A percentile compares a stretch with the other conserved stretches of the same genome.
phyloP scores from a whole-genome alignment of 768 basidiomycete species.

The Macrolepiota dolichaula region DNA sequence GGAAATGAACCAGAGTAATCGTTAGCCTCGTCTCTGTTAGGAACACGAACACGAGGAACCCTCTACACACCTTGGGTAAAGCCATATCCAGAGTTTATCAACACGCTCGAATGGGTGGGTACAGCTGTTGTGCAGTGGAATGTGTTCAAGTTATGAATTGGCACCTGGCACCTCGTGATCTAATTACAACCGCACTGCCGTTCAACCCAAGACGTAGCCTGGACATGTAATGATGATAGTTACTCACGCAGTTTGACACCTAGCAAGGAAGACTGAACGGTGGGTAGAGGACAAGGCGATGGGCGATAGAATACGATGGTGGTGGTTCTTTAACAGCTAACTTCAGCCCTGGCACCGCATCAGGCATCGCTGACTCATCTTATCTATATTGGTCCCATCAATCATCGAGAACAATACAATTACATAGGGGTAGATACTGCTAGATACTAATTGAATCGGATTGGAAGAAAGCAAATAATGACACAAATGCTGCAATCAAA shows the following conservation, averaged over 20 bases:
- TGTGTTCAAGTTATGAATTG: not conserved
- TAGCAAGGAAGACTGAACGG: not conserved
- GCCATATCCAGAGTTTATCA: slow-evolving; percentile 1
- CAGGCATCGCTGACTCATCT: slow-evolving; percentile 11
- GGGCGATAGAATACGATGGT: not conserved
- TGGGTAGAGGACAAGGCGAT: not conserved
- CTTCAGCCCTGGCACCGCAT: not conserved
- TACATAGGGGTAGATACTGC: not conserved
- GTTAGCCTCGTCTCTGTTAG: not conserved
- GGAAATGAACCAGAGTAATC: not conserved
- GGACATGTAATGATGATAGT: not conserved
- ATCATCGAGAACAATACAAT: not conserved
- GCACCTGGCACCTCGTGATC: not conserved
- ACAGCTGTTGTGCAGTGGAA: not conserved
- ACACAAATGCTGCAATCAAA: not conserved
- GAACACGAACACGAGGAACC: not conserved
- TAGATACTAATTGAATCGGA: not conserved
- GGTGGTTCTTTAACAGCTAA: not conserved
- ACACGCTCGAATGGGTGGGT: not conserved
- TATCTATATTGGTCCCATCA: slow-evolving; percentile 7
- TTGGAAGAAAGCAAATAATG: not conserved
- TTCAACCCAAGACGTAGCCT: not conserved
- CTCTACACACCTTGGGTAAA: slow-evolving; percentile 10
- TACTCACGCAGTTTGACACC: not conserved
- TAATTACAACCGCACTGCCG: not conserved